Conservation (phyloP, 305 asterid species). For the Solanum hybrid region DNA sequence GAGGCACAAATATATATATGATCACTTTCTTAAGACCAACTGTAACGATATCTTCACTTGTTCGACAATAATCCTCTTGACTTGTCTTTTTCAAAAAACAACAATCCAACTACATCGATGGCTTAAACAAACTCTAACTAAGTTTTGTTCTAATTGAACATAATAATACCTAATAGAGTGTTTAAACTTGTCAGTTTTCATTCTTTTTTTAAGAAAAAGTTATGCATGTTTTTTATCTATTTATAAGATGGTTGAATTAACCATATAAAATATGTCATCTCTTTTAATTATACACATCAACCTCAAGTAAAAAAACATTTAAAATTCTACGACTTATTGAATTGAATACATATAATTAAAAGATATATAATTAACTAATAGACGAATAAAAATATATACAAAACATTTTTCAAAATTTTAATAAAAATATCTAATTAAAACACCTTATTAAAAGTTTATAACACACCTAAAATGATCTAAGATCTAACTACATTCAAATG, state of each 20-base stretch:
- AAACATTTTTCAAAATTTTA: neutral
- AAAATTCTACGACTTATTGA: neutral
- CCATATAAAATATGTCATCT: too few relatives aligned
- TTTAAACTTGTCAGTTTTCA: neutral
- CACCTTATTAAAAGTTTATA: too few relatives aligned
- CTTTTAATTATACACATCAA: too few relatives aligned
- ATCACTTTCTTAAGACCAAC: too few relatives aligned
- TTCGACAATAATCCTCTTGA: too few relatives aligned
- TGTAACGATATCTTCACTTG: neutral
- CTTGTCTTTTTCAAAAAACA: too few relatives aligned
- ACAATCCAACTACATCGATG: neutral
- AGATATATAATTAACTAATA: too few relatives aligned
- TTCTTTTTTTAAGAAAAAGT: too few relatives aligned
- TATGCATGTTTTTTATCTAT: neutral
- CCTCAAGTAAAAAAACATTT: too few relatives aligned
- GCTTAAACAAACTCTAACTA: neutral
- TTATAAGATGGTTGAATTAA: too few relatives aligned
- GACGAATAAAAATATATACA: too few relatives aligned
- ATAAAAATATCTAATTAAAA: too few relatives aligned
- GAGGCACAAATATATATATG: neutral
- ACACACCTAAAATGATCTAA: neutral
- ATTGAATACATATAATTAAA: neutral
- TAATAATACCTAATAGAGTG: neutral
- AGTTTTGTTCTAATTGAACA: neutral
- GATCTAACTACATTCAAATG: neutral